Base-by-base conservation (phyloP, 768 basidiomycete species). In the Boletus tylopilopsis region DNA sequence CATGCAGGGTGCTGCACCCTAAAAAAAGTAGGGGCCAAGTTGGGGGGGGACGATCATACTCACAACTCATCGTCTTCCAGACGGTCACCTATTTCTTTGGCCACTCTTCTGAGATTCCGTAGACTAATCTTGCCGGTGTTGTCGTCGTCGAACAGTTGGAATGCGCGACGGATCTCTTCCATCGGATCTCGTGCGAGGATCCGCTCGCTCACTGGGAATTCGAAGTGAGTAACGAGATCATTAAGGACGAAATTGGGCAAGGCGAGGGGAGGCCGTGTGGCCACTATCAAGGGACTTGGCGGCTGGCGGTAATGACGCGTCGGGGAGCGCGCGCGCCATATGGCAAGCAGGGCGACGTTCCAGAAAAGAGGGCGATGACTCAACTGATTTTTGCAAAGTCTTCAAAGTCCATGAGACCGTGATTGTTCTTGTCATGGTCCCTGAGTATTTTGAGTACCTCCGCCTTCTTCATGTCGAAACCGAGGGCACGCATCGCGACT, bases 381-480 rank as follows among this genome's bases (percentile, higher is more conserved):
- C 73, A 61, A 91, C 95, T 94, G 65, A 97, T 92, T 76, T 88
- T 90, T 18, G 87, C 84, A 63, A 99, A 99, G 59, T 91, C 90
- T 39, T 92, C 90, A 62, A 87, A 95, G 47, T 90, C 88, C 85
- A 98, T 95, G 53, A 94, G 71, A 7, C 82, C 82, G 52, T 82
- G 81, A 2, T 85, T 87, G 3, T 82, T 81, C 72, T 90, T 89
- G 69, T 94, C 90, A 57, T 94, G 84, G 63, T 97, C 95, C 24
- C 93, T 76, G 45, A 99, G 75, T 24, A 97, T 78, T 69, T 97
- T 98, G 58, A 99, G 73, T 36, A 99, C 94, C 69, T 99, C 96
- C 0, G 92, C 92, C 73, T 98, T 99, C 77, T 98, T 98, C 73
- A 96, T 68, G 68, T 98, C 96, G 66, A 98, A 98, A 2, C 96